Base-by-base conservation (phyloP, 768 basidiomycete genomes). In the Calocybe gangraenosa region DNA sequence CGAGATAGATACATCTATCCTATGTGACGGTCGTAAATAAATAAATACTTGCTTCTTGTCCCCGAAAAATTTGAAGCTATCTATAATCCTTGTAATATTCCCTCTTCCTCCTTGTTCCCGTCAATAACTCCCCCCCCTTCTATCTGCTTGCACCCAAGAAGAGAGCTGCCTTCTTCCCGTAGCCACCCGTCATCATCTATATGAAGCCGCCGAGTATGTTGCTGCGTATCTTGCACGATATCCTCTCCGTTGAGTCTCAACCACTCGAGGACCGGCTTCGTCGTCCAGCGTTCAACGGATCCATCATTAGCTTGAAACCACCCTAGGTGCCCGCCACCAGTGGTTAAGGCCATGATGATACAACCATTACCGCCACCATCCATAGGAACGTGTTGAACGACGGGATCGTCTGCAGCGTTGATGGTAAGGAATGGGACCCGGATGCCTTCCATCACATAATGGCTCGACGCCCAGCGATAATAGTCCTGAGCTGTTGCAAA, bases 381-480 rank as follows among this genome's bases (percentile, higher is more conserved):
- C 60, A 75, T 71, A 22, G 85, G 86, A 31, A 84, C 70, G 43
- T 76, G 68, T 37, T 69, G 72, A 17, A 89, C 81, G 33, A 91
- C 75, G 15, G 89, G 89, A 62, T 91, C 89, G 60, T 91, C 86
- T 18, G 73, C 74, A 14, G 89, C 75, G 56, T 84, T 87, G 47
- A 92, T 73, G 5, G 82, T 77, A 7, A 93, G 74, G 62, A 82
- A 83, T 11, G 91, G 91, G 22, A 92, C 78, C 35, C 68, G 70
- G 52, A 92, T 73, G 45, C 75, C 66, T 44, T 64, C 62, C 20
- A 90, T 64, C 39, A 79, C 68, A 31, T 78, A 60, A 61, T 87
- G 79, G 57, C 79, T 83, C 5, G 87, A 82, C 28, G 64, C 69
- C 69, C 69, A 73, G 34, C 59, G 58, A 51, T 78, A 78, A 56